phyloP scores from a whole-genome alignment of 2,329 filamentous ascomycete species.

The Cladosporium sp. region DNA sequence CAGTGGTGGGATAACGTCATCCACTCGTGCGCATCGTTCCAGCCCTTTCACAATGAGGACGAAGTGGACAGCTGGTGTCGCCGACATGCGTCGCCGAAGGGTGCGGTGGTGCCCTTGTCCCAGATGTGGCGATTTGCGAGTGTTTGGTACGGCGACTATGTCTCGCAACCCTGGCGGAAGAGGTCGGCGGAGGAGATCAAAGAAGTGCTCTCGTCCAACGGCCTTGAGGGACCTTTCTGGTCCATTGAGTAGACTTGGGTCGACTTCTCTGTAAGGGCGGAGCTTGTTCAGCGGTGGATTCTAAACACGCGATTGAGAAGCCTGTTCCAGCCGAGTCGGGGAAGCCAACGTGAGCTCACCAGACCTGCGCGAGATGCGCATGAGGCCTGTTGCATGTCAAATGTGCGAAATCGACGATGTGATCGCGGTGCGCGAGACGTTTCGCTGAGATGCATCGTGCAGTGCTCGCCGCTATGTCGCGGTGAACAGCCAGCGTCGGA shows the following conservation, averaged over 20 bases:
- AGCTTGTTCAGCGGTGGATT: too few species aligned
- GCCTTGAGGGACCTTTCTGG: neutral
- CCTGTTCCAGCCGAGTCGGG: too few species aligned
- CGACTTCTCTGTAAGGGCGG: neutral
- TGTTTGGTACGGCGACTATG: neutral
- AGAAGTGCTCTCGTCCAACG: neutral
- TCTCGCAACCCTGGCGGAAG: neutral
- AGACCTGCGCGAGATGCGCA: too few species aligned
- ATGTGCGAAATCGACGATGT: too few species aligned
- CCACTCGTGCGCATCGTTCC: neutral
- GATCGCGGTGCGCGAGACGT: too few species aligned
- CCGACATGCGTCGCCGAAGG: neutral
- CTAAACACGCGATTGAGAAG: too few species aligned
- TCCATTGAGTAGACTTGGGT: neutral
- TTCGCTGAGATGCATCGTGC: too few species aligned
- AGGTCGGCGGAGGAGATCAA: neutral
- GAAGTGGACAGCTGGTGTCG: neutral
- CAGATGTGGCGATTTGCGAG: neutral
- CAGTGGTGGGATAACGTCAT: neutral
- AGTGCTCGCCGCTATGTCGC: too few species aligned
- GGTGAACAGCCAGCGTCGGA: neutral
- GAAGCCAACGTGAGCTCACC: too few species aligned
- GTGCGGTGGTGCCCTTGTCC: neutral
- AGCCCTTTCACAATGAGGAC: neutral
- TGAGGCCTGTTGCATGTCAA: too few species aligned